phyloP scores from a whole-genome alignment of 2,329 filamentous ascomycete species.

The Colletotrichum sidae region DNA sequence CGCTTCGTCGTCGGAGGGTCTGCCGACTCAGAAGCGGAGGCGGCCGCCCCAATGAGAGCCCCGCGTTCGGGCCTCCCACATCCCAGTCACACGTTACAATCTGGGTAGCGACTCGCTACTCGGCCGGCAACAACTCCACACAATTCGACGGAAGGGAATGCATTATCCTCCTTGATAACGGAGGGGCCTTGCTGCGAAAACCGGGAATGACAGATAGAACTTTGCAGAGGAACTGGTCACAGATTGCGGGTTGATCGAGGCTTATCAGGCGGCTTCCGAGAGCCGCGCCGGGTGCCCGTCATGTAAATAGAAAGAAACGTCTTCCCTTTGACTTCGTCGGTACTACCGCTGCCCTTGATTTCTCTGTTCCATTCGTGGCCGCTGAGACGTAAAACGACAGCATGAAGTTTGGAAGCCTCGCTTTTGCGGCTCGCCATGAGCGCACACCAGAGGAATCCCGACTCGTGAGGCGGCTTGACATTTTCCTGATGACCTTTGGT shows the following conservation, averaged over 20 bases:
- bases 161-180: slow-evolving; percentile 16
- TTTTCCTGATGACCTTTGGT: slow-evolving; percentile 39
- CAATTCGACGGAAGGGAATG: slow-evolving; percentile 6
- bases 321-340: not conserved
- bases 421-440: slow-evolving; percentile 34
- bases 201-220: slow-evolving; percentile 9
- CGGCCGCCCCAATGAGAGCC: slow-evolving; percentile 26
- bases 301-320: slow-evolving; percentile 16
- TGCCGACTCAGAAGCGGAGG: slow-evolving; percentile 10
- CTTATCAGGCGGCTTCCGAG: slow-evolving; percentile 12
- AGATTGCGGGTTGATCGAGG: slow-evolving; percentile 2
- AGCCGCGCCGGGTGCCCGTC: not conserved
- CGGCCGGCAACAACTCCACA: slow-evolving; percentile 12
- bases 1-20: slow-evolving; percentile 11
- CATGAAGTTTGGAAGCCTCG: slow-evolving; percentile 30
- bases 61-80: slow-evolving; percentile 4
- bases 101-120: slow-evolving; percentile 17
- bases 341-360: not conserved
- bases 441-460: slow-evolving; percentile 31
- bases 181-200: not conserved
- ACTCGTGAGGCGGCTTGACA: slow-evolving; percentile 33
- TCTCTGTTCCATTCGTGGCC: not conserved
- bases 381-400: not conserved
- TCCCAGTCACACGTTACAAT: not conserved
- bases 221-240: not conserved